These are phyloP conservation scores for Geranium incanum DNA, from an alignment of 441 rosid species.

Conservation along the genomic window DNA sequence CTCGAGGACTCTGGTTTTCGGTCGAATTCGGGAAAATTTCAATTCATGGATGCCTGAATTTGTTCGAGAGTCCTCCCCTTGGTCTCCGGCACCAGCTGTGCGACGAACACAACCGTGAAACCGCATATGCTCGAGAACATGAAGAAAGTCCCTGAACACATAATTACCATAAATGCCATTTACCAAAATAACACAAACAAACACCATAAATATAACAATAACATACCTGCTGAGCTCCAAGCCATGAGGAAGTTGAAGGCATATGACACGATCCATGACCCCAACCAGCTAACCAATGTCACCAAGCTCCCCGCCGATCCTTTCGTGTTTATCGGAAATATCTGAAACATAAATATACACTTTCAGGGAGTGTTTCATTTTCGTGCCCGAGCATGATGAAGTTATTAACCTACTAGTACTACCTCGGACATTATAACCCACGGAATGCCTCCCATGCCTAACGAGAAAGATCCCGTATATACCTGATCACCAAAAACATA, in stretches of 20 bases:
- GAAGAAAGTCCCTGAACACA: slow-evolving; percentile 34
- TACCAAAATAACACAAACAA: not conserved
- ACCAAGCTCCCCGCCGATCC: slow-evolving; percentile 60
- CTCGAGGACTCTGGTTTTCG: too few species aligned
- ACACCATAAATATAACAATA: not conserved
- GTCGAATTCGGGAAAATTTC: not conserved
- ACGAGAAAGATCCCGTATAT: slow-evolving; percentile 42
- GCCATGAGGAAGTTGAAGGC: slow-evolving; percentile 43
- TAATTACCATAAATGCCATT: not conserved
- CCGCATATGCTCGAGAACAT: slow-evolving; percentile 27
- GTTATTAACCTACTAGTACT: not conserved
- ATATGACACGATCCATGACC: slow-evolving; percentile 51
- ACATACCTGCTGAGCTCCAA: slow-evolving; percentile 36
- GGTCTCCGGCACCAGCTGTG: slow-evolving; percentile 40
- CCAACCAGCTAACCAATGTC: slow-evolving; percentile 48
- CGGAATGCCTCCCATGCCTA: slow-evolving; percentile 57
- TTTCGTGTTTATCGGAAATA: slow-evolving; percentile 51
- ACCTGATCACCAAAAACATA: slow-evolving; percentile 30
- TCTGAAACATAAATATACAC: slow-evolving; percentile 25
- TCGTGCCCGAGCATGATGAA: not conserved
- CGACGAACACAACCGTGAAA: slow-evolving; percentile 34
- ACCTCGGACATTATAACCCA: slow-evolving; percentile 70
- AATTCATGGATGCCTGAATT: slow-evolving; percentile 41
- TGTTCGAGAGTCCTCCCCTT: slow-evolving; percentile 40
- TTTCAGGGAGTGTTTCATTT: not conserved